Base-by-base conservation (phyloP, 192 early-diverging fungal genomes). In the Linnemannia zychae region DNA sequence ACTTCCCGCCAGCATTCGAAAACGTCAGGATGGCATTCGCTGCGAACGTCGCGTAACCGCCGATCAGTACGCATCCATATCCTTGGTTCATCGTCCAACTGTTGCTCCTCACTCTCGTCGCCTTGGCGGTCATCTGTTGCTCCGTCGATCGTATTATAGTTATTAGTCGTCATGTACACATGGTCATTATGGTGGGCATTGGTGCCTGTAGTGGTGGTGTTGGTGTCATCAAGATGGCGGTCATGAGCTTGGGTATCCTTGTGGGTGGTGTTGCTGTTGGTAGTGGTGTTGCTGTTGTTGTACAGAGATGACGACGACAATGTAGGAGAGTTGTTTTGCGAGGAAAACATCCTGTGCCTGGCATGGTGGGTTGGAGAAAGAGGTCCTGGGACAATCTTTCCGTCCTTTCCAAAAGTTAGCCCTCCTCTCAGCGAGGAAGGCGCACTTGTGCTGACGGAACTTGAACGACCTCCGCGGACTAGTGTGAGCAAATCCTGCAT, bases 241-340 rank as follows among this genome's bases (percentile, higher is more conserved):
- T 83, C 81, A 70, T 78, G 75, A 77, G 65, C 49, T 60, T 37
- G 81, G 81, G 81, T 83, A 83, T 83, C 81, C 81, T 83, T 83
- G 40, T 47, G 38, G 34, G 40, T 52, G 38, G 57, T 31, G 34
- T 7, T 74, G 50, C 15, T 50, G 18, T 70, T 75, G 67, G 4
- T 71, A 44, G 20, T 46, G 17, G 13, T 46, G 38, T 17, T 60
- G 47, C 24, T 68, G 76, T 37, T 78, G 48, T 65, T 74, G 57
- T 78, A 74, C 72, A 79, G 48, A 20, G 73, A 84, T 37, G 77
- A 75, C 57, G 48, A 67, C 20, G 81, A 76, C 33, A n/a, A 31
- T 1, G 72, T 49, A 1, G 80, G 74, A 0, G 72, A 72, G 18
- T 81, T 38, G n/a, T n/a, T 22, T 31, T 81, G 80, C n/a, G 71